These are phyloP conservation scores for Fraxinus paxiana DNA, from an alignment of 305 asterid genomes.

Conservation along the genomic window DNA sequence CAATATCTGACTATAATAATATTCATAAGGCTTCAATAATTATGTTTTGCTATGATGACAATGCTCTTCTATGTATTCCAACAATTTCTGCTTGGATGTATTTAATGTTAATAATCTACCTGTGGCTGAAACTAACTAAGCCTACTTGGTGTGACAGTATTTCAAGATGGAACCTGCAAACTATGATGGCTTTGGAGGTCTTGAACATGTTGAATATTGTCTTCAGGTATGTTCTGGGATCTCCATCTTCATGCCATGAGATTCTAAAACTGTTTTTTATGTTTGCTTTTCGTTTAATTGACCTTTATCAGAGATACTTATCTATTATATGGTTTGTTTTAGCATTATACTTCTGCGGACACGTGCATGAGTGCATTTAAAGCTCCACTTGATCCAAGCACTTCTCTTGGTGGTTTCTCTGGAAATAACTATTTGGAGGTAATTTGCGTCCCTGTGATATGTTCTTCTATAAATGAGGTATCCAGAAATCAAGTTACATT, in stretches of 20 bases:
- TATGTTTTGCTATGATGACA: neutral
- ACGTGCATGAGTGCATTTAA: constrained; percentile 82
- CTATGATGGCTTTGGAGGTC: constrained; percentile 66
- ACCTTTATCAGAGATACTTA: constrained; percentile 19
- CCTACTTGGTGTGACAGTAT: constrained; percentile 47
- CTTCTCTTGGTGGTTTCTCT: constrained; percentile 96
- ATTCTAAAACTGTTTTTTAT: neutral
- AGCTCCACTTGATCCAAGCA: constrained; percentile 96
- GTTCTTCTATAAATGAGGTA: constrained; percentile 1
- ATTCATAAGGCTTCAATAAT: neutral
- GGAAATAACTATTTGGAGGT: constrained; percentile 89
- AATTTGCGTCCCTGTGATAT: constrained; percentile 13
- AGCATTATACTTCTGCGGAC: constrained; percentile 90
- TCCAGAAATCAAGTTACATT: neutral
- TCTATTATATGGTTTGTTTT: constrained; percentile 26
- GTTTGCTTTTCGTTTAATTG: neutral
- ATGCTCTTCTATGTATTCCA: neutral
- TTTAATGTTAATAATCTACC: neutral
- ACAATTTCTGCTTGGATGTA: neutral
- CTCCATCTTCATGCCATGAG: constrained; percentile 23
- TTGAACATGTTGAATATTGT: constrained; percentile 78
- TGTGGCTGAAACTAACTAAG: constrained; percentile 11
- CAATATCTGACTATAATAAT: neutral
- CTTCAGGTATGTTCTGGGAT: constrained; percentile 60
- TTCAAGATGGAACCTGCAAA: constrained; percentile 88